Evolutionary conservation across 2,329 filamentous ascomycete genomes (phyloP), one percentile per base, ranked within the genome.

Genomic region (Xylariales sp.): DNA sequence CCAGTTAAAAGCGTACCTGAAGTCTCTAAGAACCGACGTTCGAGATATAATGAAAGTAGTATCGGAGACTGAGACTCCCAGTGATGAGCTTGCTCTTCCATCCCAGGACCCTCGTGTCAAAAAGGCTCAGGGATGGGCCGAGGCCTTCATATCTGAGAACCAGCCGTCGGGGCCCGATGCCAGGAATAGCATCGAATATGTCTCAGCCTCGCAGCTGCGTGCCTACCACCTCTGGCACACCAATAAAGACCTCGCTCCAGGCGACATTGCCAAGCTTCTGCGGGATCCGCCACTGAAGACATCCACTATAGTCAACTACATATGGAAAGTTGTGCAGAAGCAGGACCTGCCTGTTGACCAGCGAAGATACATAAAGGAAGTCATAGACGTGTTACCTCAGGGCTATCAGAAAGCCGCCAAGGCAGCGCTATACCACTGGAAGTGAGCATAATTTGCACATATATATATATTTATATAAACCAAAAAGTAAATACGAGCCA

Each of bases 191-290:
- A n/a, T 14, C 5, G 27, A 16, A 5, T 31, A 25, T 18, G 46
- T 48, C 3, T 29, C 23, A 11, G 14, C 40, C 3, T 48, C 66
- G 2, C 53, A 60, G 3, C 56, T 85, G 2, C 70, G 77, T 12
- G 69, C 78, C 1, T 87, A 85, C 50, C 75, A 72, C 45, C 58
- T 88, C 15, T 88, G 83, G 83, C 65, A 79, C 38, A 45, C 60
- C 4, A 69, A 78, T 40, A 55, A 68, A 6, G 60, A 66, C 11
- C 61, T 85, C 14, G 46, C 55, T 0, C 64, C 79, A 0, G 50
- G 59, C 1, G 59, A 64, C 1, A 63, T 85, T 13, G 78, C 78
- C 2, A 58, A 52, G 3, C 44, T 84, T 2, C 59, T 84, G n/a
- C 68, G 81, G 2, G 62, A 77, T 8, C 79, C 80, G 12, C 80